Evolutionary conservation across 2,329 filamentous ascomycete species (phyloP).

Genomic region (Calonectria fujianensis): DNA sequence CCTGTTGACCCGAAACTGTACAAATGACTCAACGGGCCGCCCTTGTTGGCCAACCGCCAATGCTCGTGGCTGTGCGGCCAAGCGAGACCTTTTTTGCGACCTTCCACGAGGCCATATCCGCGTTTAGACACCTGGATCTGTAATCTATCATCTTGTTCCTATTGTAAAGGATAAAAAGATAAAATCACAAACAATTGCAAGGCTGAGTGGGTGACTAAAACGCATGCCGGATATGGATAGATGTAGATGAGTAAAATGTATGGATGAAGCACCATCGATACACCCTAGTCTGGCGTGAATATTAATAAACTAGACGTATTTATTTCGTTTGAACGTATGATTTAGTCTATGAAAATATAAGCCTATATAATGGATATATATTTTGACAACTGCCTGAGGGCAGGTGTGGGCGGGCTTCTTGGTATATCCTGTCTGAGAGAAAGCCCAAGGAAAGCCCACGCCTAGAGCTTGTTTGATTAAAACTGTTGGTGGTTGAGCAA

Average conservation of each 20-base stretch:
- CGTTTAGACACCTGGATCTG: neutral
- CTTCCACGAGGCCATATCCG: neutral
- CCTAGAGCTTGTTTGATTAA: neutral
- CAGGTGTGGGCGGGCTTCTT: neutral
- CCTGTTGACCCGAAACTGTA: neutral
- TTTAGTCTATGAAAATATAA: neutral
- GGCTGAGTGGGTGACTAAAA: neutral
- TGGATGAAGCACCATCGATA: neutral
- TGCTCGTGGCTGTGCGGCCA: neutral
- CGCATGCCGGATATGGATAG: neutral
- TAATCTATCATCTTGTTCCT: neutral
- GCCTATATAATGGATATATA: neutral
- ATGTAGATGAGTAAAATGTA: neutral
- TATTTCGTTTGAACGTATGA: neutral
- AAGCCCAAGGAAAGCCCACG: neutral
- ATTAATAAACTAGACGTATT: neutral
- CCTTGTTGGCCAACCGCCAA: neutral
- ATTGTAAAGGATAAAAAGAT: neutral
- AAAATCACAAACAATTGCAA: too few species aligned
- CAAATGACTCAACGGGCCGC: constrained; percentile 3
- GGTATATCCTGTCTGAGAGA: neutral
- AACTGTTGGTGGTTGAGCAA: neutral
- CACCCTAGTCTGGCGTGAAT: neutral
- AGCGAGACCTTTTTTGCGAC: neutral
- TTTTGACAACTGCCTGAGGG: neutral